Percentiles rank a stretch among this genome's conserved stretches.
phyloP scores from a whole-genome alignment of 345 rosid genomes.

The Chamaenerion angustifolium region DNA sequence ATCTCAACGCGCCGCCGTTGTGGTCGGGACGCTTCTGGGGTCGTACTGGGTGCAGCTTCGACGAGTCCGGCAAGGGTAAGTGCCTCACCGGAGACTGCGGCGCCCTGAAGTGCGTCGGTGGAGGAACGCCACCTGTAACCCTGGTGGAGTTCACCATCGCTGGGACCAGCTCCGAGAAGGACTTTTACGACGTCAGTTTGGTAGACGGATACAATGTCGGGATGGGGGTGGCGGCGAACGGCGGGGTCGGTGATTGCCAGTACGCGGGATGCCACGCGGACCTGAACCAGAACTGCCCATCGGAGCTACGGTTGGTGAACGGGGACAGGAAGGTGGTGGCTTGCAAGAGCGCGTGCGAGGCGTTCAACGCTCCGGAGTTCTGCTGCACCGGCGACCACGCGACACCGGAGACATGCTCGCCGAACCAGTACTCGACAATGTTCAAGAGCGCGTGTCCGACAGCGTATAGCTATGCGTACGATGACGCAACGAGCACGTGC shows the following conservation, averaged over 20 bases:
- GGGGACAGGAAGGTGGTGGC: constrained; percentile 43
- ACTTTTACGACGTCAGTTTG: constrained; percentile 79
- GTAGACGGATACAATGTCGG: constrained; percentile 89
- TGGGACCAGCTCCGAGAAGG: constrained; percentile 24
- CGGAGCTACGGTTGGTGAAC: constrained; percentile 36
- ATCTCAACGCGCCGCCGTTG: constrained; percentile 45
- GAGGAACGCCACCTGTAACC: constrained; percentile 60
- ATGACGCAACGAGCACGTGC: constrained; percentile 68
- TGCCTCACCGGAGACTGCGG: constrained; percentile 84
- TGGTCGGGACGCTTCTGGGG: constrained; percentile 95
- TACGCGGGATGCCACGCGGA: constrained; percentile 70
- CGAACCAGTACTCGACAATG: constrained; percentile 54
- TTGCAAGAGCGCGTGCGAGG: constrained; percentile 77
- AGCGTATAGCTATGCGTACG: constrained; percentile 89
- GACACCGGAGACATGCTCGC: constrained; percentile 66
- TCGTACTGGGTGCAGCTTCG: constrained; percentile 71
- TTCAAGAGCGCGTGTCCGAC: constrained; percentile 79
- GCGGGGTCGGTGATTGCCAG: constrained; percentile 60
- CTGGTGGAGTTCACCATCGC: constrained; percentile 67
- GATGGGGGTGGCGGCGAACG: constrained; percentile 45
- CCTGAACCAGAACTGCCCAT: constrained; percentile 52
- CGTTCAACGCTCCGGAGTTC: constrained; percentile 56
- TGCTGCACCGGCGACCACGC: constrained; percentile 68
- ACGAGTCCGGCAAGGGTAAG: constrained; percentile 45
- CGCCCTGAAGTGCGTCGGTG: constrained; percentile 47